phyloP scores from a whole-genome alignment of 139 green algal species.

The Zygnema cylindricum region DNA sequence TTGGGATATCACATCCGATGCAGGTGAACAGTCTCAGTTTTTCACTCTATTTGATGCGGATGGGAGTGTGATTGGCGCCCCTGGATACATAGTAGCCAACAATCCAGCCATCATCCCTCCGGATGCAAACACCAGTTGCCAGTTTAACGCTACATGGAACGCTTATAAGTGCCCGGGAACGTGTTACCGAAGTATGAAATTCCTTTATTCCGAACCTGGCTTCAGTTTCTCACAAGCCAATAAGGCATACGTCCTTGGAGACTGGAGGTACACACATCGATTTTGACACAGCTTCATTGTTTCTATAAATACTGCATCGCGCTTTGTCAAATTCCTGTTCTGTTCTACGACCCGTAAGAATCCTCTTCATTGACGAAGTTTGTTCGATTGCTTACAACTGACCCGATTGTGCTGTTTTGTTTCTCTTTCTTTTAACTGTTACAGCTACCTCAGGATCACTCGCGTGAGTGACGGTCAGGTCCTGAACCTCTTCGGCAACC shows the following conservation, averaged over 20 bases:
- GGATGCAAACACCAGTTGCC: not conserved
- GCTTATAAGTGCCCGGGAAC: constrained; percentile 22
- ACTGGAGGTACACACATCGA: not conserved
- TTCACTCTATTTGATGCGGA: constrained; percentile 14
- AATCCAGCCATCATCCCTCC: constrained; percentile 3
- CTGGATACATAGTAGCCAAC: constrained; percentile 21
- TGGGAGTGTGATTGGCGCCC: not conserved
- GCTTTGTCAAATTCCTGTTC: not conserved
- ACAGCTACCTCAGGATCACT: constrained; percentile 17
- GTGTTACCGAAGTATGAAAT: constrained; percentile 23
- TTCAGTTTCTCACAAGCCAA: not conserved
- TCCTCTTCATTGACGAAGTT: not conserved
- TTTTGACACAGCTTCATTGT: too few relatives aligned
- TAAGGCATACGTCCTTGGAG: not conserved
- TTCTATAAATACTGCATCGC: too few relatives aligned
- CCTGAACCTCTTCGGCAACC: not conserved
- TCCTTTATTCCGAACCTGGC: constrained; percentile 41
- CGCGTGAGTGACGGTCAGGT: constrained; percentile 10
- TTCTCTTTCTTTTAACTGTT: not conserved
- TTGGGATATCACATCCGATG: not conserved
- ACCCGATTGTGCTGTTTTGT: not conserved
- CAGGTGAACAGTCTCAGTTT: not conserved
- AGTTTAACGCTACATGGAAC: constrained; percentile 34
- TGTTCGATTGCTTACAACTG: not conserved
- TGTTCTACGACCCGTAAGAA: not conserved